Evolutionary conservation across 2,329 filamentous ascomycete species (phyloP), one percentile per base, ranked within the genome.

Genomic region (Madurella fahalii): DNA sequence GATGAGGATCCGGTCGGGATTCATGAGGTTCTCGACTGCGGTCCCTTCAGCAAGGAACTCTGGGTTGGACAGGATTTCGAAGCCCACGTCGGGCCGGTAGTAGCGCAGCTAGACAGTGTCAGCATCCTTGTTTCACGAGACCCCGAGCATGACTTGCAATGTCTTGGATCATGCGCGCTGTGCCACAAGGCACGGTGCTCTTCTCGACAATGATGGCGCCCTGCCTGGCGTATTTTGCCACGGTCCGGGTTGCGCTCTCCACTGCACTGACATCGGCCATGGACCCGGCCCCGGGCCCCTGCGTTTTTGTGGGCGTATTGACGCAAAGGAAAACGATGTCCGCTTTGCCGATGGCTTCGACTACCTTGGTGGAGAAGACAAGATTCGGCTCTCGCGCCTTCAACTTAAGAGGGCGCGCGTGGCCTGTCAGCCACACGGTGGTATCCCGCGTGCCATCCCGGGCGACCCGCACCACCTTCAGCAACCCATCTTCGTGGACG

Each of bases 31-130:
- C 5, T 73, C 67, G 31, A 86, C 74, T 0, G 83, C 82, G 1
- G 79, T 82, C 15, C 83, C 83, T 62, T 84, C 82, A 9, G 83
- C 79, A 5, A 86, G 71, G 61, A 85, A 86, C 62, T 86, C 83
- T 0, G 83, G 83, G 63, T 85, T 86, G 9, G 80, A 84, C 1
- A 85, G 72, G 32, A 86, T 76, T 57, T 84, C 79, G 61, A 85
- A 85, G 15, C 67, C 68, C 8, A 76, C 67, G 15, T 74, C 72
- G 1, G 78, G 78, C 7, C 73, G 72, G 46, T 71, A 43, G 43
- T 66, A 64, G 8, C 50, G 59, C 11, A 67, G 63, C 65, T 67
- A 47, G 48, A 13, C 50, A 3, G 32, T 51, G 54, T 59, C 31
- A 58, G 39, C 47, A 17, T 44, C 5, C 5, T 20, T 47, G 9